Evolutionary conservation across 495 filamentous ascomycete species (phyloP), one percentile per base, ranked within the genome.

Genomic region (Penicillium chermesinum): DNA sequence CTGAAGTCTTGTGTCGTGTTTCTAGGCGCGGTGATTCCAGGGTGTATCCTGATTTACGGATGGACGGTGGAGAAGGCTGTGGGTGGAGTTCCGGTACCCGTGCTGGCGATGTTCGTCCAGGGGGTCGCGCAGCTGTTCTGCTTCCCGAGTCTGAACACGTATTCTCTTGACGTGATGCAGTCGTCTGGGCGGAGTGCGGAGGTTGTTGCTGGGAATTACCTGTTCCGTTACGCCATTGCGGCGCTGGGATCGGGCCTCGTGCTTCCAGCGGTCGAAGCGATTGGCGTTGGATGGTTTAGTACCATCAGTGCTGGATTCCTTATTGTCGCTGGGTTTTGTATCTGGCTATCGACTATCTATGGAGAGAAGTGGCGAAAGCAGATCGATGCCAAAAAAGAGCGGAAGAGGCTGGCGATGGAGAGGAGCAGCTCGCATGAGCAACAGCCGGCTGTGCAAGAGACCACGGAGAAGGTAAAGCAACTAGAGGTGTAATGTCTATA

Each of bases 161-260:
- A 88, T 59, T 88, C 83, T 53, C 66, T 88, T 3, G 85, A 89
- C 57, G 84, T 88, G 10, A 86, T 87, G 84, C 82, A 80, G 36
- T 63, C 69, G 2, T 64, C 53, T 12, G 70, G 70, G 3, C 65
- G 76, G 15, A 78, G 79, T 37, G 77, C 81, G 0, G 84, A 87
- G 58, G 83, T 89, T 5, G 78, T 87, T 46, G 83, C 85, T 0
- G 85, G 83, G 0, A 88, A 87, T 59, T 89, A 86, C 58, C 78
- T 86, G 62, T 69, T 84, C 25, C 73, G 84, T 9, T 88, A 88
- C 59, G 57, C 85, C 5, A 82, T 87, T 57, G 85, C 78, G 0
- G 85, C 84, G 2, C 52, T 78, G 27, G 84, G 79, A 6, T 81
- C 79, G 18, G 84, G 83, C 2, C 70, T 77, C n/a, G 82, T 82